Conservation (phyloP, 768 basidiomycete genomes). For the Omphalotus guepiniiformis region DNA sequence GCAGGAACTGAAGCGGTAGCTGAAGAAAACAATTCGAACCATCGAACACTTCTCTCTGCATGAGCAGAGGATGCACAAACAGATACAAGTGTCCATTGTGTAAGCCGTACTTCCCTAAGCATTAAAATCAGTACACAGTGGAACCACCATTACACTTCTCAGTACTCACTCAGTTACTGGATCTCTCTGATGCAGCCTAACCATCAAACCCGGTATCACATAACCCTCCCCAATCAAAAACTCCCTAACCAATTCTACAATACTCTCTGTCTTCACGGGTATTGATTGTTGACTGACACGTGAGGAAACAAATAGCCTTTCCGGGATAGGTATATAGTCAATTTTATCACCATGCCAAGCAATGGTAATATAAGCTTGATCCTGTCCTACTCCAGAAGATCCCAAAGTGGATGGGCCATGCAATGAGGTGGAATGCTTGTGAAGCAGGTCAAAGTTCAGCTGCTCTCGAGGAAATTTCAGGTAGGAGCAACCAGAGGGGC, state of each 20-base stretch:
- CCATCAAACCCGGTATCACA: constrained; percentile 12
- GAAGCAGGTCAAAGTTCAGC: constrained; percentile 10
- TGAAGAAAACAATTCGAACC: constrained; percentile 17
- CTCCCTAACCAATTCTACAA: constrained; percentile 13
- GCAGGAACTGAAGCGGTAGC: too few species aligned
- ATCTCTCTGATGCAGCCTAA: constrained; percentile 20
- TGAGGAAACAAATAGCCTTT: not conserved
- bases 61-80: constrained; percentile 21
- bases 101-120: constrained; percentile 17
- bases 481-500: constrained; percentile 22
- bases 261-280: constrained; percentile 10
- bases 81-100: constrained; percentile 21
- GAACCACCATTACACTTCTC: not conserved
- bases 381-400: too few species aligned
- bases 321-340: constrained; percentile 18
- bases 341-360: constrained; percentile 24
- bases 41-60: constrained; percentile 12
- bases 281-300: too few species aligned
- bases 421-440: too few species aligned
- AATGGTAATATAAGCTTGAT: constrained; percentile 15
- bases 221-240: constrained; percentile 13
- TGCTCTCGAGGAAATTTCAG: constrained; percentile 17
- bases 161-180: constrained; percentile 18
- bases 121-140: not conserved
- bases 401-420: too few species aligned